Conservation (phyloP, 2,329 filamentous ascomycete genomes). For the Tolypocladium album region DNA sequence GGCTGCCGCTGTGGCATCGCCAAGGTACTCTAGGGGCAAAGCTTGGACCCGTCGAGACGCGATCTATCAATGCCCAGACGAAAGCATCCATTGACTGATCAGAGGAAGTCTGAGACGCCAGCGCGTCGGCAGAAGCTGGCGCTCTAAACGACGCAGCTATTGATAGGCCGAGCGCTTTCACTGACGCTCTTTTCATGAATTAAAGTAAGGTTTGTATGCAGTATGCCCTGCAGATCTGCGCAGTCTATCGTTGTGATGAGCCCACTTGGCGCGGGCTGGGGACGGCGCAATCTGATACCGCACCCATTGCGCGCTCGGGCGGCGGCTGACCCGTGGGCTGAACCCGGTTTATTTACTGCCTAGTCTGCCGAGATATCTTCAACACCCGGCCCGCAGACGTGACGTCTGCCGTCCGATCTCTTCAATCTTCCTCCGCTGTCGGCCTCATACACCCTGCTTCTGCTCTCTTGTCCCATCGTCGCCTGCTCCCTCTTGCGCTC, state of each 20-base stretch:
- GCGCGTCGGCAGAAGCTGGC: background rate
- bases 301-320: background rate
- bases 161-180: background rate
- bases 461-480: background rate
- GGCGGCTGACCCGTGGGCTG: background rate
- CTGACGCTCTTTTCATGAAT: too few species aligned
- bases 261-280: background rate
- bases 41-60: background rate
- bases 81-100: background rate
- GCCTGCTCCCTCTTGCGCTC: background rate
- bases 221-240: background rate
- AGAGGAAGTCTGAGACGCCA: background rate
- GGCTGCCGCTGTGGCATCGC: background rate
- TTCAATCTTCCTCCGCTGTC: background rate
- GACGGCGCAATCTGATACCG: background rate
- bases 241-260: background rate
- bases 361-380: background rate
- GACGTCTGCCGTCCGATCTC: background rate
- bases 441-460: background rate
- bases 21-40: background rate
- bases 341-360: background rate
- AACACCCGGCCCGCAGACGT: background rate
- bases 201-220: background rate
- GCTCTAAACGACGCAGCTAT: background rate
- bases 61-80: background rate